These are phyloP conservation scores for Suhomyces anneliseae DNA, from an alignment of 1,139 yeast species.

Conservation along the genomic window DNA sequence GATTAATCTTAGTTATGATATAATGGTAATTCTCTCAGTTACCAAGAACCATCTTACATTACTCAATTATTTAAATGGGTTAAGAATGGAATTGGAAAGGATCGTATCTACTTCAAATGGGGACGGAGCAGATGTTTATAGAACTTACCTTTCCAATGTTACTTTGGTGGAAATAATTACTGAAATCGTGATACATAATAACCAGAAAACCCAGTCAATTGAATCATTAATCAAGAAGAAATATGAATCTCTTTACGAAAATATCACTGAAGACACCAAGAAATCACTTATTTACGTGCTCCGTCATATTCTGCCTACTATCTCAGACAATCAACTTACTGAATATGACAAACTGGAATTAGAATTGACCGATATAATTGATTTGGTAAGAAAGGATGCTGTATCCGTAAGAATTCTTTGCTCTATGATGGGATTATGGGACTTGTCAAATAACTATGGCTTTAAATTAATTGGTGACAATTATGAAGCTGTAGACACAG, in stretches of 20 bases:
- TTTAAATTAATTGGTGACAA: slow-evolving; percentile 13
- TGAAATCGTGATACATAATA: slow-evolving; percentile 8
- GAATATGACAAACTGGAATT: slow-evolving; percentile 7
- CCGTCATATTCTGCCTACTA: slow-evolving; percentile 18
- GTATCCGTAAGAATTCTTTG: slow-evolving; percentile 32
- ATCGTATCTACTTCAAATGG: background rate
- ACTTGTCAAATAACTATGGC: slow-evolving; percentile 24
- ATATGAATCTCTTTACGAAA: slow-evolving; percentile 8
- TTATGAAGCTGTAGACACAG: background rate
- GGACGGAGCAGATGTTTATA: slow-evolving; percentile 4
- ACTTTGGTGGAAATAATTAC: slow-evolving; percentile 21
- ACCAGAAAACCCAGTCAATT: background rate
- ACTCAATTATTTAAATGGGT: slow-evolving; percentile 26
- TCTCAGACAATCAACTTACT: slow-evolving; percentile 1
- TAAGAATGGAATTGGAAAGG: slow-evolving; percentile 18
- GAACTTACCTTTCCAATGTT: slow-evolving; percentile 21
- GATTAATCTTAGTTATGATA: slow-evolving; percentile 35
- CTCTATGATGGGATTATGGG: slow-evolving; percentile 36
- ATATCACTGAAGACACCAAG: slow-evolving; percentile 12
- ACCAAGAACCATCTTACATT: slow-evolving; percentile 34
- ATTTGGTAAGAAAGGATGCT: slow-evolving; percentile 19
- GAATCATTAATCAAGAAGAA: slow-evolving; percentile 5
- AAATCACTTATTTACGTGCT: slow-evolving; percentile 21
- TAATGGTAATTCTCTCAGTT: slow-evolving; percentile 31
- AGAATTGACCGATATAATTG: slow-evolving; percentile 16